Conservation (phyloP, 2,329 filamentous ascomycete species). For the Ciborinia camelliae region DNA sequence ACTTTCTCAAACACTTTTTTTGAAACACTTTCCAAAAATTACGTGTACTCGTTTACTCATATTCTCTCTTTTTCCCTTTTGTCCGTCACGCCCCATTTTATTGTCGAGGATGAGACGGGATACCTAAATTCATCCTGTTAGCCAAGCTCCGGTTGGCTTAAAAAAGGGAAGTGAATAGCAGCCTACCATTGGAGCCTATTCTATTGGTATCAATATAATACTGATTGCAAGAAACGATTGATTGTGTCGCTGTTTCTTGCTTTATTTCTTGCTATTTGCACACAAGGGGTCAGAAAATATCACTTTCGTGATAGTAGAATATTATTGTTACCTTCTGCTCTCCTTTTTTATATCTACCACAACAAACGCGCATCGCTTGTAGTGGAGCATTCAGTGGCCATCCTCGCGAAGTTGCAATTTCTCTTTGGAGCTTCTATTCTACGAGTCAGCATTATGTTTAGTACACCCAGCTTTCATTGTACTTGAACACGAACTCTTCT, state of each 20-base stretch:
- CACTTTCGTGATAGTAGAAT: background rate
- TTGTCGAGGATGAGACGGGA: background rate
- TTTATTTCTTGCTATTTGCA: background rate
- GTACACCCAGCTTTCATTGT: no score
- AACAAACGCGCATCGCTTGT: background rate
- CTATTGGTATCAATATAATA: background rate
- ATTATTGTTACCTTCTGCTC: background rate
- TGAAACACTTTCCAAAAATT: no score
- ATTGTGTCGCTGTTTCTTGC: background rate
- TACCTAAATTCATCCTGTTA: background rate
- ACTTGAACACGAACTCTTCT: constrained; percentile 3
- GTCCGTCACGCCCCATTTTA: background rate
- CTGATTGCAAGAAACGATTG: background rate
- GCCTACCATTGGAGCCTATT: background rate
- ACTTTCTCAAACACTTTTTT: no score
- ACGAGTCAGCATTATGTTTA: background rate
- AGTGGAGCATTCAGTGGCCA: constrained; percentile 10
- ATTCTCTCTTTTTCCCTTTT: background rate
- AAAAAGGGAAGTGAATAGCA: background rate
- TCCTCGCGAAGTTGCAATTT: constrained; percentile 19
- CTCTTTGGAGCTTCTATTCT: constrained; percentile 18
- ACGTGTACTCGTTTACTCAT: no score
- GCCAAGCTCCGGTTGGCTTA: background rate
- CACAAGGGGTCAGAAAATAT: background rate
- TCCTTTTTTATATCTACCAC: background rate